These are phyloP conservation scores for Agrocybe pediades DNA, from an alignment of 768 basidiomycete species.

Conservation along the genomic window DNA sequence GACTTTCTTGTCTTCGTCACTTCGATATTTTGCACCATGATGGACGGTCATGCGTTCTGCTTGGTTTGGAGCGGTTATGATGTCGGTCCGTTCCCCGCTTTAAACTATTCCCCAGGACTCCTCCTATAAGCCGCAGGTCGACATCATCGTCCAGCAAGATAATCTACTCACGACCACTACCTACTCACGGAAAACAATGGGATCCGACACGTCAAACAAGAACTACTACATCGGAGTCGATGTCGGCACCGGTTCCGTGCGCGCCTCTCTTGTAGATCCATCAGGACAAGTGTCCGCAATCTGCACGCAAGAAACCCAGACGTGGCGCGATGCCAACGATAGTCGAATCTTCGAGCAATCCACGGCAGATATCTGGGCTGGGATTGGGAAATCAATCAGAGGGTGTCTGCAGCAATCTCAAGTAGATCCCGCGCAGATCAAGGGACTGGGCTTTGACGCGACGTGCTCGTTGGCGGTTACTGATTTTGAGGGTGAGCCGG, in stretches of 20 bases:
- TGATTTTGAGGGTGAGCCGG: slow-evolving; percentile 69
- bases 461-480: slow-evolving; percentile 95
- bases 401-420: slow-evolving; percentile 61
- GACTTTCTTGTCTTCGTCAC: no score
- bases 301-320: slow-evolving; percentile 78
- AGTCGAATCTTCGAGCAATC: slow-evolving; percentile 97
- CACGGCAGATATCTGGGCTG: slow-evolving; percentile 82
- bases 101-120: not conserved
- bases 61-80: not conserved
- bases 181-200: not conserved
- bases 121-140: not conserved
- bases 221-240: slow-evolving; percentile 74
- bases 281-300: slow-evolving; percentile 77
- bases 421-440: slow-evolving; percentile 61
- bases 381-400: slow-evolving; percentile 62
- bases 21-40: no score
- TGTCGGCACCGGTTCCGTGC: slow-evolving; percentile 93
- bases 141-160: no score
- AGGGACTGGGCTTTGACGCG: slow-evolving; percentile 93
- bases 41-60: not conserved
- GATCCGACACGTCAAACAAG: slow-evolving; percentile 15
- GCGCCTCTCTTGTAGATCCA: slow-evolving; percentile 76
- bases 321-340: slow-evolving; percentile 83
- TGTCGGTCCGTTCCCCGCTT: not conserved
- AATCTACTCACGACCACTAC: not conserved